These are phyloP conservation scores for Gremmenia infestans DNA, from an alignment of 2,329 filamentous ascomycete species.

Conservation along the genomic window DNA sequence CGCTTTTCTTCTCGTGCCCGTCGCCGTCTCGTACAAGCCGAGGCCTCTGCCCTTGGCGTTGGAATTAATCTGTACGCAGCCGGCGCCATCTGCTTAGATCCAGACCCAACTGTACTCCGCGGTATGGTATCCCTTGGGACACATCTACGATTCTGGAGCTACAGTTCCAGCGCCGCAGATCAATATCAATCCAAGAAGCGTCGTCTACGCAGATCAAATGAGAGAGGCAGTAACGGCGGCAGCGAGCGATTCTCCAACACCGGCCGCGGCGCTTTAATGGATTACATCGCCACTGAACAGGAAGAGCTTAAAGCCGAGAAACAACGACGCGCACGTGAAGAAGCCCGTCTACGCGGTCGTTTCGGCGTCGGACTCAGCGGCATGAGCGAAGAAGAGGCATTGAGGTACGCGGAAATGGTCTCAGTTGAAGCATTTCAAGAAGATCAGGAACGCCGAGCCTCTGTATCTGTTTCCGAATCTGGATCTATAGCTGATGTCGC, in stretches of 20 bases:
- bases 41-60: slow-evolving; percentile 61
- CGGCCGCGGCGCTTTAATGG: slow-evolving; percentile 65
- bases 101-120: slow-evolving; percentile 77
- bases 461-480: slow-evolving; percentile 33
- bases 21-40: slow-evolving; percentile 64
- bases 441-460: slow-evolving; percentile 53
- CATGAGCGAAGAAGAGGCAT: slow-evolving; percentile 59
- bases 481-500: slow-evolving; percentile 47
- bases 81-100: slow-evolving; percentile 79
- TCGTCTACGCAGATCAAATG: slow-evolving; percentile 59
- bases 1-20: slow-evolving; percentile 78
- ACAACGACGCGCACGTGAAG: slow-evolving; percentile 60
- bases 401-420: slow-evolving; percentile 61
- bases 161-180: slow-evolving; percentile 73
- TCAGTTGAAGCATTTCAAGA: slow-evolving; percentile 54
- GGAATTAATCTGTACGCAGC: slow-evolving; percentile 76
- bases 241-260: slow-evolving; percentile 54
- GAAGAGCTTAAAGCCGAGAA: slow-evolving; percentile 73
- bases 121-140: slow-evolving; percentile 85
- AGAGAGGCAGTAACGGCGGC: slow-evolving; percentile 55
- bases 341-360: slow-evolving; percentile 65
- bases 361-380: slow-evolving; percentile 78
- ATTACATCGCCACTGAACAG: slow-evolving; percentile 83
- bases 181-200: slow-evolving; percentile 74
- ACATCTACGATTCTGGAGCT: slow-evolving; percentile 88